Conservation (phyloP, 345 rosid genomes). For the Gossypium bickii region DNA sequence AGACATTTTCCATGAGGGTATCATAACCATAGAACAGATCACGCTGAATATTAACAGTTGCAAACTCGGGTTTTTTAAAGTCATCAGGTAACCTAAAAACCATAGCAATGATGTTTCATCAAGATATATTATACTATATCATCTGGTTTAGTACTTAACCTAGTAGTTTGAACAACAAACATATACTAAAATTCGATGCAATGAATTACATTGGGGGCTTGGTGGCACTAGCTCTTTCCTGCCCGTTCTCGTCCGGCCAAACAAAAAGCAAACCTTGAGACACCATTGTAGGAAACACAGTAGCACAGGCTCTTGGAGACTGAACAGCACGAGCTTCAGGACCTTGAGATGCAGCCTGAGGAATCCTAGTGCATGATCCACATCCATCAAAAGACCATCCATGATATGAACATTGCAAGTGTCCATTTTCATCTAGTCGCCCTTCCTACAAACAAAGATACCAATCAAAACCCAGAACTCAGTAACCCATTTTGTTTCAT, state of each 20-base stretch:
- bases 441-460: constrained; percentile 60
- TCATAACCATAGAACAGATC: constrained; percentile 92
- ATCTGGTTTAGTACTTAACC: not conserved
- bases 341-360: constrained; percentile 81
- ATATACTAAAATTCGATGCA: constrained; percentile 2
- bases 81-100: constrained; percentile 79
- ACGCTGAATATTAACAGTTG: constrained; percentile 83
- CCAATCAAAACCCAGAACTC: constrained; percentile 7
- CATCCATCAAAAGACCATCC: constrained; percentile 94
- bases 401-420: constrained; percentile 93
- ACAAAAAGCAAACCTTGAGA: constrained; percentile 97
- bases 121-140: not conserved
- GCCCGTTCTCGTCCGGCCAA: constrained; percentile 93
- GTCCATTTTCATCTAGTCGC: constrained; percentile 91
- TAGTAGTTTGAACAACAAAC: not conserved
- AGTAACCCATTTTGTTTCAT: not conserved
- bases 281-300: constrained; percentile 75
- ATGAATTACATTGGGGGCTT: constrained; percentile 58
- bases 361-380: constrained; percentile 85
- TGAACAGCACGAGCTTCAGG: constrained; percentile 89
- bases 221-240: constrained; percentile 74
- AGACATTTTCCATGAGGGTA: constrained; percentile 96
- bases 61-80: constrained; percentile 78
- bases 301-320: constrained; percentile 79
- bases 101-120: not conserved